Evolutionary conservation across 805 yeast genomes (phyloP), one percentile per base, ranked within the genome.

Genomic region (Lachancea dasiensis): DNA sequence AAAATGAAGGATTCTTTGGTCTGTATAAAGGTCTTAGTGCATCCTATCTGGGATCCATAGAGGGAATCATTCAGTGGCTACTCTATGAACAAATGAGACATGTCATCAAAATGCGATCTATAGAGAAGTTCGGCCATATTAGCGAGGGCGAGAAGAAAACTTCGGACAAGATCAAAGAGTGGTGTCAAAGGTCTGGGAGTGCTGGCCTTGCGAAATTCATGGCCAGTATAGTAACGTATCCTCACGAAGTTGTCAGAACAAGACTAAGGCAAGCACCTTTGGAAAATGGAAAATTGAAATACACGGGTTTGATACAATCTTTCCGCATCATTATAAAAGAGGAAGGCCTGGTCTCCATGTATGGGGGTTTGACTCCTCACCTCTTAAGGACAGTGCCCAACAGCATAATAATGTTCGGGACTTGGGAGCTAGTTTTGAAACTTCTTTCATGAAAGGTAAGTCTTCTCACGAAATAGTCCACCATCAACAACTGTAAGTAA

Each of bases 341-440:
- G 55, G 98, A 92, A 64, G 98, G 99, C 1, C 62, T 90, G 36
- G 80, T 73, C 6, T 82, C 95, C 9, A 83, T 92, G 86, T 92
- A 92, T 58, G 96, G 99, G 39, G 99, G 99, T 1, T 70, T 92
- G 52, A 92, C 99, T 1, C 97, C 99, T 3, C 99, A 92, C 64
- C 67, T 92, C 53, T 73, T 92, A 67, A 77, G 98, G 63, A 92
- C 98, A 0, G 98, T 92, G 36, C 99, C 99, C 3, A 92, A 92
- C 63, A 84, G 95, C 54, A 87, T 92, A 58, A 90, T 92, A 50
- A 92, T 92, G 98, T 92, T 92, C 68, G 98, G 99, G 31, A 89
- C 97, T 3, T 92, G 97, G 97, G 99, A 92, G 58, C 60, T 92
- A 23, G 77, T 83, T 39, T 77, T 81, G 33, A 72, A 71, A 40